A percentile compares a stretch with the other conserved stretches of the same genome.
Conservation (phyloP, 73 alveolate species). For the Paramecium biaurelia region DNA sequence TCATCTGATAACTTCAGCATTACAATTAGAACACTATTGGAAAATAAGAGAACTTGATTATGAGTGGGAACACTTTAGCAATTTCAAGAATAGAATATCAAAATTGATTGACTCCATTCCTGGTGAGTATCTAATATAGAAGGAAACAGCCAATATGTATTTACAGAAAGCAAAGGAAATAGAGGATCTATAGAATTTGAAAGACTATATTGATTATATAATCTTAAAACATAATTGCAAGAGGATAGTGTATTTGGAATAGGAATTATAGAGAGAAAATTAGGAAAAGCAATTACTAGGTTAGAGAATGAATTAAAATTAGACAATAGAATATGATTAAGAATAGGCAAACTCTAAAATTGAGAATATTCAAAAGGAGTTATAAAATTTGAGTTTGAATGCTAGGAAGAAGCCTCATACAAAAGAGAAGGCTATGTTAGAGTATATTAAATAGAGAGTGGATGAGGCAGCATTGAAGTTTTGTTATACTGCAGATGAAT, state of each 20-base stretch:
- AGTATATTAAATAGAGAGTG: background rate
- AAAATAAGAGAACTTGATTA: background rate
- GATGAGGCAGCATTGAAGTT: slow-evolving; percentile 20
- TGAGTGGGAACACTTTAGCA: slow-evolving; percentile 31
- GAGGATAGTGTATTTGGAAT: background rate
- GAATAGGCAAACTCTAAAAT: background rate
- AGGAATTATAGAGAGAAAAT: background rate
- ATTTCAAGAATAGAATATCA: background rate
- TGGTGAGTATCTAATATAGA: background rate
- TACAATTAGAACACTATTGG: slow-evolving; percentile 4
- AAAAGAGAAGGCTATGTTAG: background rate
- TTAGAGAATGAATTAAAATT: background rate
- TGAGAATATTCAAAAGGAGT: background rate
- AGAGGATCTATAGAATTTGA: background rate
- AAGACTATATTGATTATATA: background rate
- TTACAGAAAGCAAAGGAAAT: background rate
- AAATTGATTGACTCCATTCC: background rate
- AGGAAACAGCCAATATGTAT: background rate
- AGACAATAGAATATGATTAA: background rate
- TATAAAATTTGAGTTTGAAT: background rate
- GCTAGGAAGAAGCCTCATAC: background rate
- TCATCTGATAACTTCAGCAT: background rate
- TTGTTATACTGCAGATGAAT: slow-evolving; percentile 15
- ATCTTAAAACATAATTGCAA: background rate
- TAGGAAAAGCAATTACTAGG: background rate